A percentile compares a stretch with the other conserved stretches of the same genome.
Conservation (phyloP, 345 rosid genomes). For the Eucalyptus marginata region DNA sequence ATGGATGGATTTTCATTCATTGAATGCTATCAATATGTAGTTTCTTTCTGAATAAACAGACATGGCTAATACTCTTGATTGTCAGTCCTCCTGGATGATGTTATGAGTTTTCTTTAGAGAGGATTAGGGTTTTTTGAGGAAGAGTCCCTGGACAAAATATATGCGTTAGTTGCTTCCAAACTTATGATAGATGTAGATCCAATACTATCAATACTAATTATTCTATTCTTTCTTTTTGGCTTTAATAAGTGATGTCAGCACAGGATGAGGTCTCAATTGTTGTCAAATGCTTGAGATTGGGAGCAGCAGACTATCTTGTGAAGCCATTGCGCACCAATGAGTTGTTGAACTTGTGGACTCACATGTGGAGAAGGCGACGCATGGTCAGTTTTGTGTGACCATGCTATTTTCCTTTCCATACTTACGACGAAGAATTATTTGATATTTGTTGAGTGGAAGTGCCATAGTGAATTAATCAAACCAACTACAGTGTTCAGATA, state of each 20-base stretch:
- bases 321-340: constrained; percentile 41
- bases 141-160: background rate
- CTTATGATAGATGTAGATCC: background rate
- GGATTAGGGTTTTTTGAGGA: background rate
- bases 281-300: constrained; percentile 40
- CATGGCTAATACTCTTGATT: background rate
- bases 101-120: background rate
- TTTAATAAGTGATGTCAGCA: constrained; percentile 38
- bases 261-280: constrained; percentile 38
- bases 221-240: background rate
- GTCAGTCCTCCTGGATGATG: background rate
- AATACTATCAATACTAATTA: background rate
- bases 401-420: background rate
- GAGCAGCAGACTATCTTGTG: constrained; percentile 47
- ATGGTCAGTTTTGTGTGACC: constrained; percentile 18
- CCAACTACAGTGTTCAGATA: background rate
- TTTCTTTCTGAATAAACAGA: background rate
- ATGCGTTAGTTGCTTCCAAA: background rate
- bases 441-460: background rate
- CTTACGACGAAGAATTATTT: background rate
- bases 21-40: background rate
- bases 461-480: background rate
- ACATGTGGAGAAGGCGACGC: constrained; percentile 41
- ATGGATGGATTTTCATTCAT: background rate
- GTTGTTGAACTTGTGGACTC: constrained; percentile 35